Conservation (phyloP, 2,329 filamentous ascomycete genomes). For the Neofusicoccum cordaticola region DNA sequence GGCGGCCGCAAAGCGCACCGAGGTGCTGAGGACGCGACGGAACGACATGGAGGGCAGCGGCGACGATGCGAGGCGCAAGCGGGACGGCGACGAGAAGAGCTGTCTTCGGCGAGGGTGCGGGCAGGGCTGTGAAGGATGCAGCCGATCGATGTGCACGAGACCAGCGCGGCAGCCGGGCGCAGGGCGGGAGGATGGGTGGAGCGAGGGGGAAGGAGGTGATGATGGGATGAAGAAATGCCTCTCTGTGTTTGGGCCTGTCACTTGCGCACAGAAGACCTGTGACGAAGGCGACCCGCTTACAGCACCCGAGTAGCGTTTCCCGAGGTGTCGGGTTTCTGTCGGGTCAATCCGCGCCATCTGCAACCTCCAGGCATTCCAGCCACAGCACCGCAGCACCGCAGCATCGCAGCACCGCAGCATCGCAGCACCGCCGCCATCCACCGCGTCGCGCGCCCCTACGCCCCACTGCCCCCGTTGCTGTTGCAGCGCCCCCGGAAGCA, state of each 20-base stretch:
- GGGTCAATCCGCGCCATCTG: constrained; percentile 22
- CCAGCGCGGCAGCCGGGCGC: constrained; percentile 1
- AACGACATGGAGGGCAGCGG: constrained; percentile 7
- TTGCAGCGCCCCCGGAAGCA: constrained; percentile 18
- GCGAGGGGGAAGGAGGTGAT: constrained; percentile 14
- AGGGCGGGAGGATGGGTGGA: background rate
- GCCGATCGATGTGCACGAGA: background rate
- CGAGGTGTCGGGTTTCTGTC: background rate
- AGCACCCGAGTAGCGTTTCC: background rate
- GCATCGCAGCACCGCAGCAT: no score
- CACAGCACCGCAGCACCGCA: constrained; percentile 18
- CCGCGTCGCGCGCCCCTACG: constrained; percentile 26
- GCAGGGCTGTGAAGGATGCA: background rate
- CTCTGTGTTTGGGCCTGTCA: constrained; percentile 6
- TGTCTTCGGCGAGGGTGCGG: background rate
- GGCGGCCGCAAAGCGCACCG: constrained; percentile 20
- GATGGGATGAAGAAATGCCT: constrained; percentile 15
- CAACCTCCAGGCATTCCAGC: constrained; percentile 18
- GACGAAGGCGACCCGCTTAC: constrained; percentile 16
- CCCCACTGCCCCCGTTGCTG: constrained; percentile 24
- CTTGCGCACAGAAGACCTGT: constrained; percentile 9
- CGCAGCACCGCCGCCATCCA: background rate
- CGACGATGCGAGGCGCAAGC: background rate
- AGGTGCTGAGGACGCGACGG: constrained; percentile 18
- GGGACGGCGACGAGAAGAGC: background rate